Percentiles rank a stretch among this genome's conserved stretches.
Conservation (phyloP, 139 green algal species). For the Closterium sp. region DNA sequence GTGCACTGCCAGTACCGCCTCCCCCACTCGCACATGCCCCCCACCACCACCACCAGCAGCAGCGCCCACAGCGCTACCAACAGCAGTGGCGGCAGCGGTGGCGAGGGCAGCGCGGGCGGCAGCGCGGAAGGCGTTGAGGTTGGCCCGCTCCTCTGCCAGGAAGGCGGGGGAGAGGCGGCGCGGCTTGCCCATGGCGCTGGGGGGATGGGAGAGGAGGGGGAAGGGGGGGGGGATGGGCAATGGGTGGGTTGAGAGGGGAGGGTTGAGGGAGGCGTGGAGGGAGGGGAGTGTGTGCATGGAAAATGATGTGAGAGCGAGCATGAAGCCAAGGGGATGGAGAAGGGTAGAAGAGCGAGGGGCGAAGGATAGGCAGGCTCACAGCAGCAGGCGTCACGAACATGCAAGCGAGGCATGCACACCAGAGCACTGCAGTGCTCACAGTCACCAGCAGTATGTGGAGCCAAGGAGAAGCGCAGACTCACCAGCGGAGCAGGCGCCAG, state of each 20-base stretch:
- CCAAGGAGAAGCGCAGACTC: background rate
- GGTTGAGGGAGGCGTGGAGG: background rate
- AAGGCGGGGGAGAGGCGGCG: constrained; percentile 48
- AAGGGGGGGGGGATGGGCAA: background rate
- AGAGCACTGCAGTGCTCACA: too few relatives aligned
- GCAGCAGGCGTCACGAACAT: too few relatives aligned
- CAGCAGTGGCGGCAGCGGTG: background rate
- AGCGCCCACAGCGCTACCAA: constrained; percentile 41
- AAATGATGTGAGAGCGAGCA: too few relatives aligned
- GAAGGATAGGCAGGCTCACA: too few relatives aligned
- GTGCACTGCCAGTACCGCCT: constrained; percentile 82
- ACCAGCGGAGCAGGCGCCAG: constrained; percentile 49
- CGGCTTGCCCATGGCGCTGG: constrained; percentile 45
- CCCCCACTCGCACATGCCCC: constrained; percentile 59
- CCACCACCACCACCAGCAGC: constrained; percentile 58
- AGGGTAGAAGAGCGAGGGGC: too few relatives aligned
- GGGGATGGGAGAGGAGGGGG: background rate
- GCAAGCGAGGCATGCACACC: too few relatives aligned
- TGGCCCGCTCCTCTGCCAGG: constrained; percentile 49
- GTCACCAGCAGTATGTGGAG: background rate
- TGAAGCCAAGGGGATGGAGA: too few relatives aligned
- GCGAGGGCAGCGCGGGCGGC: constrained; percentile 26
- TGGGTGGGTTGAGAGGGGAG: background rate
- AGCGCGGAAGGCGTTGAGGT: constrained; percentile 48
- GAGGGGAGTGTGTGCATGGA: too few relatives aligned